Base-by-base conservation (phyloP, 495 filamentous ascomycete genomes). In the Hyaloscypha hepaticicola region DNA sequence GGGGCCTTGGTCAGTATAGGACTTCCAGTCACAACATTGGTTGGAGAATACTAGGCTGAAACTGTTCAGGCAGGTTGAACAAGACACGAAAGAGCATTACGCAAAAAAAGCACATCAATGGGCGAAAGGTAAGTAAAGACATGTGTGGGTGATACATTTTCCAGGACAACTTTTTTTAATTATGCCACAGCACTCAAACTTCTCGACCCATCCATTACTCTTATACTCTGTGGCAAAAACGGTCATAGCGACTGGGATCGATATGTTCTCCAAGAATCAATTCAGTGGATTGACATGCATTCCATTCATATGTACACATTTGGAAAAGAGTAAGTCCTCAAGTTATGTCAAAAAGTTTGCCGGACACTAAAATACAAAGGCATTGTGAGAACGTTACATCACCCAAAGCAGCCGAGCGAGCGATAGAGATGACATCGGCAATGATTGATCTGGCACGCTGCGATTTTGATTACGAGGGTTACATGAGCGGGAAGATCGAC, bases 61-160 rank as follows among this genome's bases (percentile, higher is more conserved):
- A 19, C 16, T 16, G 0, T 45, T 4, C 33, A 87, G 86, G 86
- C 85, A 88, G 67, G 83, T 88, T 19, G 81, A 79, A 64, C 83
- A 87, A 68, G 79, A 81, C 72, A 87, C 84, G 31, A 86, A 86
- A 70, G 83, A 87, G 69, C 82, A 81, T 68, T 88, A 88, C 62
- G 80, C 86, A 11, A 83, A 86, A 72, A 83, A 84, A 69, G 86
- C 86, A 12, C 79, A 82, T 45, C 86, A 88, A 77, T 88, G 86
- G 86, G 85, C 85, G 6, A 84, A 45, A 45, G 38, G 38, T 45
- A 14, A 45, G 19, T 45, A 1, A 1, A 14, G 19, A 45, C 38
- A 16, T 45, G 11, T 11, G 38, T 16, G 38, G 3, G 11, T 45
- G 38, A 45, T 45, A 19, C 38, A 45, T 16, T 16, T 45, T 16